Conservation (phyloP, 352 stramenopile genomes). For the Globisporangium radiosum region DNA sequence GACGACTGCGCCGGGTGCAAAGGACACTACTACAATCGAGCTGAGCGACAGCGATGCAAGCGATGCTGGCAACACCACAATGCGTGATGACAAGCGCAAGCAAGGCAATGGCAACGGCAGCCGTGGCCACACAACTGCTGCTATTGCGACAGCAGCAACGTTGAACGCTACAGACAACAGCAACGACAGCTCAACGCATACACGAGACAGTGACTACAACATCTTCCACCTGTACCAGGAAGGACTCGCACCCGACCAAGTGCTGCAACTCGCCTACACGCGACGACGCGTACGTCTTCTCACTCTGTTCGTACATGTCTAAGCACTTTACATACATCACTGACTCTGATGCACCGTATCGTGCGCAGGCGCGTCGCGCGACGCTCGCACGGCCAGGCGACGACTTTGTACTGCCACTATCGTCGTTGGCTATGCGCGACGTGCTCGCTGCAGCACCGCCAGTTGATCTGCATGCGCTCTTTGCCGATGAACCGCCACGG, state of each 20-base stretch:
- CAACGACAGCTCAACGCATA: neutral
- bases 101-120: neutral
- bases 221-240: slow-evolving; percentile 67
- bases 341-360: neutral
- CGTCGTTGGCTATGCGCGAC: slow-evolving; percentile 26
- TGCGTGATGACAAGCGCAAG: no score
- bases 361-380: slow-evolving; percentile 15
- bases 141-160: neutral
- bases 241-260: slow-evolving; percentile 38
- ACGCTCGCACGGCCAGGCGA: slow-evolving; percentile 20
- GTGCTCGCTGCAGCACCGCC: slow-evolving; percentile 23
- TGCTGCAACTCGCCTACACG: slow-evolving; percentile 54
- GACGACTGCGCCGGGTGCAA: neutral
- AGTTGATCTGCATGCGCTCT: slow-evolving; percentile 16
- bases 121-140: no score
- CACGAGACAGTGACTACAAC: neutral
- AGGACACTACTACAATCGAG: neutral
- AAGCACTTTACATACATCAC: neutral
- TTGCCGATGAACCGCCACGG: neutral
- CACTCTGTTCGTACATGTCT: neutral
- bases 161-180: neutral
- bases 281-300: slow-evolving; percentile 22
- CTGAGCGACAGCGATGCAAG: slow-evolving; percentile 1
- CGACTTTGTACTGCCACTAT: slow-evolving; percentile 45
- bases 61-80: neutral